Percentiles rank a stretch among this genome's conserved stretches.
Evolutionary conservation across 2,329 filamentous ascomycete species (phyloP).

Genomic region (Penicillium oxalicum): DNA sequence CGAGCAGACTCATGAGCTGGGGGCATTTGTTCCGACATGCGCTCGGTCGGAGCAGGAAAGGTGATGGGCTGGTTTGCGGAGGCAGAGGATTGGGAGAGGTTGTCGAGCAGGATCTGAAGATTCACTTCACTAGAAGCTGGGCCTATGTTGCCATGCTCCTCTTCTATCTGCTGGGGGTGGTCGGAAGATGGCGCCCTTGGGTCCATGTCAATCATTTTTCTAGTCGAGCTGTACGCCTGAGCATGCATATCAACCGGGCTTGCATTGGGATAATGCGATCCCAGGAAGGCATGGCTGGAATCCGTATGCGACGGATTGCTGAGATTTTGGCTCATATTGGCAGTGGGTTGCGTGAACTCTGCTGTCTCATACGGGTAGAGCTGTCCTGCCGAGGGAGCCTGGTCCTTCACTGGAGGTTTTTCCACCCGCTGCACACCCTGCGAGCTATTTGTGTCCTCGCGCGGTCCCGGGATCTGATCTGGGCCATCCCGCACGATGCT

Average conservation of each 20-base stretch:
- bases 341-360: constrained; percentile 6
- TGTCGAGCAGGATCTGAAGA: constrained; percentile 46
- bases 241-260: constrained; percentile 16
- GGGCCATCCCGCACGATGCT: constrained; percentile 11
- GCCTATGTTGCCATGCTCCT: constrained; percentile 18
- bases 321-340: constrained; percentile 2
- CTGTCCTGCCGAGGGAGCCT: constrained; percentile 19
- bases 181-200: constrained; percentile 13
- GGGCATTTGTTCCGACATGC: constrained; percentile 27
- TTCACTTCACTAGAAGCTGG: constrained; percentile 36
- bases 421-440: constrained; percentile 20
- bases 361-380: constrained; percentile 22
- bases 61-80: background rate
- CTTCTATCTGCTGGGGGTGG: constrained; percentile 21
- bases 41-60: constrained; percentile 18
- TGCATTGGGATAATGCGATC: constrained; percentile 23
- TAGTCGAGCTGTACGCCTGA: constrained; percentile 24
- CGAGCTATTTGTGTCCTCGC: constrained; percentile 30
- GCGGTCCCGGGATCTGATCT: constrained; percentile 11
- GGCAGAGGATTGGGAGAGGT: constrained; percentile 36
- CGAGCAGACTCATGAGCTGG: constrained; percentile 28
- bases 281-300: constrained; percentile 10
- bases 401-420: constrained; percentile 25
- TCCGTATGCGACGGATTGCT: background rate
- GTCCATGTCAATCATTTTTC: constrained; percentile 27